Evolutionary conservation across 1,284 basidiomycete genomes (phyloP).

Genomic region (Sphagnurus paluster): DNA sequence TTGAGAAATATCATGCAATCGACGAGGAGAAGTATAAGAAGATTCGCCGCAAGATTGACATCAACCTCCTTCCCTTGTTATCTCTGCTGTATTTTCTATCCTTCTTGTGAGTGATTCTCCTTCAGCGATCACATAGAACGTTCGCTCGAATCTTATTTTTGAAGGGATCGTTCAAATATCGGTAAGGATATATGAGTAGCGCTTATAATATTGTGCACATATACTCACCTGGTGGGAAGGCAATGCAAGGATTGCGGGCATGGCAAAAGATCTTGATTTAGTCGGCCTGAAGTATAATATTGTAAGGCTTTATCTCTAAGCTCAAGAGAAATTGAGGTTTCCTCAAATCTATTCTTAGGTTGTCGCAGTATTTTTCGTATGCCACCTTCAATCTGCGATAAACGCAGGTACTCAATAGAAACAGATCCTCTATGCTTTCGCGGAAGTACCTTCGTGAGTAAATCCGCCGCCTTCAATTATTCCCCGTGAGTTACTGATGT

Average conservation of each 20-base stretch:
- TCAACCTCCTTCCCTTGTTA: conserved; percentile 49
- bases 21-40: conserved; percentile 31
- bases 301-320: conserved; percentile 16
- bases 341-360: conserved; percentile 29
- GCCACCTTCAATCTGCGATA: conserved; percentile 17
- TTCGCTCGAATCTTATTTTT: not conserved
- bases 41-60: conserved; percentile 49
- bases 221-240: conserved; percentile 24
- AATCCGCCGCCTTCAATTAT: not conserved
- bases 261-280: conserved; percentile 40
- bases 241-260: conserved; percentile 38
- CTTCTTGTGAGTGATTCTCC: conserved; percentile 48
- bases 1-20: too few relatives aligned
- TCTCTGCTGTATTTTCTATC: conserved; percentile 61
- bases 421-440: conserved; percentile 45
- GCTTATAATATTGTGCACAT: not conserved
- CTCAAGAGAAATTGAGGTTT: conserved; percentile 1
- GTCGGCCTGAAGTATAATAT: conserved; percentile 45
- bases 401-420: not conserved
- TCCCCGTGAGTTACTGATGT: not conserved
- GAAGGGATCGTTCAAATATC: conserved; percentile 37
- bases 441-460: conserved; percentile 50
- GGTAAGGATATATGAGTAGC: conserved; percentile 25
- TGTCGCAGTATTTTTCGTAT: conserved; percentile 50
- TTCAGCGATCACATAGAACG: not conserved